Evolutionary conservation across 257 asterid genomes (phyloP), one percentile per base, ranked within the genome.

Genomic region (Solanum lignicaule): DNA sequence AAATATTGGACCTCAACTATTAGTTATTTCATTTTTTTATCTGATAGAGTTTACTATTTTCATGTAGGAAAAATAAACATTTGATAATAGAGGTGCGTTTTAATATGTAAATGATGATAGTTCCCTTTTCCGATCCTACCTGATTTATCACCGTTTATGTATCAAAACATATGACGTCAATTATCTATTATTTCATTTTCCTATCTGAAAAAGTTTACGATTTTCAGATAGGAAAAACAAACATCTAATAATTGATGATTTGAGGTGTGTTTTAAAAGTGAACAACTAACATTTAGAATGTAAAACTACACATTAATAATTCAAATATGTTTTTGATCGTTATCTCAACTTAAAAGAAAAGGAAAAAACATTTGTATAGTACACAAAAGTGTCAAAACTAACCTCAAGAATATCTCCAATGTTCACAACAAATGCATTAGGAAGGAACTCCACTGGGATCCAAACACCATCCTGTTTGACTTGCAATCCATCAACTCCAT

Each of bases 401-500:
- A 48, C 94, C 93, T 92, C 98, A 35, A 91, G 36, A 60, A 91
- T 87, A 87, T 95, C 98, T 85, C 97, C 98, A 43, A 95, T 27
- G 32, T 96, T 95, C 23, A 96, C 93, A 81, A 93, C 91, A 85
- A 96, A 90, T 4, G 98, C 95, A 25, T 90, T 88, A 2, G 92
- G 94, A 38, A 87, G 84, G 87, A 93, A 65, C 20, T 89, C 74
- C 32, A 96, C 93, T 1, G 96, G 94, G 88, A 90, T 69, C 99
- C 99, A 96, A 33, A 89, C 72, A 0, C 95, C 98, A 76, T 93
- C 94, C 75, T 89, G 93, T 58, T 93, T 94, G 27, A 96, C 88
- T 85, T 96, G 94, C 9, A 96, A 87, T 8, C 99, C 99, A 10
- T 92, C 93, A 1, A 93, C 96, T 41, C 94, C 97, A 74, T 94